Evolutionary conservation across 805 yeast genomes (phyloP).

Genomic region (Cyberlindnera xishuangbannaensis): DNA sequence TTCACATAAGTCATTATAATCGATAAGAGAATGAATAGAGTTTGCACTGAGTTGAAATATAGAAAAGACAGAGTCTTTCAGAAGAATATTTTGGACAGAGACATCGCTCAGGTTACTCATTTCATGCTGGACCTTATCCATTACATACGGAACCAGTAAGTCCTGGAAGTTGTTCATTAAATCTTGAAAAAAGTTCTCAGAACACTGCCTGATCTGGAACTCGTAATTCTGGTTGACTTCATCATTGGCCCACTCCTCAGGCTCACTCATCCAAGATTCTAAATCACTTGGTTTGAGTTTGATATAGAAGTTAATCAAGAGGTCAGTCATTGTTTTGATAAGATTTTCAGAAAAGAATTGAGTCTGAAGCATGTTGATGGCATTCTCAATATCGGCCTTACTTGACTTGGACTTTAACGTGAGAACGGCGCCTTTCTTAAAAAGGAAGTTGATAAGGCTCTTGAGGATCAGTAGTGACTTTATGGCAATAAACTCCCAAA

Average conservation of each 20-base stretch:
- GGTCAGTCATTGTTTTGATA: slow-evolving; percentile 53
- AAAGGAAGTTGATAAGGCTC: slow-evolving; percentile 52
- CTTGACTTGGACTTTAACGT: slow-evolving; percentile 57
- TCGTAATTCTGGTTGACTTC: slow-evolving; percentile 77
- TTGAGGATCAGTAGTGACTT: slow-evolving; percentile 62
- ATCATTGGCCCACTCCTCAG: slow-evolving; percentile 90
- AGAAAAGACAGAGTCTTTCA: slow-evolving; percentile 74
- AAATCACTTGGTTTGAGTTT: slow-evolving; percentile 69
- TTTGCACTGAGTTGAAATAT: slow-evolving; percentile 76
- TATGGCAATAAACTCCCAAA: slow-evolving; percentile 74
- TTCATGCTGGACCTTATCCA: slow-evolving; percentile 49
- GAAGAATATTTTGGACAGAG: slow-evolving; percentile 44
- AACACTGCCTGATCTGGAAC: slow-evolving; percentile 78
- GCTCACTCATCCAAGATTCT: slow-evolving; percentile 77
- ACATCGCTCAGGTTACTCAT: slow-evolving; percentile 27
- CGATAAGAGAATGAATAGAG: slow-evolving; percentile 57
- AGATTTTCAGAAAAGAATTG: slow-evolving; percentile 55
- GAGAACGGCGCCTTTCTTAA: slow-evolving; percentile 62
- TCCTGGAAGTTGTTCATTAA: slow-evolving; percentile 59
- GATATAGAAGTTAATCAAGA: slow-evolving; percentile 69
- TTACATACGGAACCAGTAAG: slow-evolving; percentile 45
- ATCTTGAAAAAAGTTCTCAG: slow-evolving; percentile 78
- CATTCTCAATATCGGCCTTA: slow-evolving; percentile 53
- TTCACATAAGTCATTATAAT: slow-evolving; percentile 59
- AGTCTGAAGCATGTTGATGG: slow-evolving; percentile 45